Evolutionary conservation across 768 basidiomycete species (phyloP), one percentile per base, ranked within the genome.

Genomic region (Chalciporus sphaerocephalus): DNA sequence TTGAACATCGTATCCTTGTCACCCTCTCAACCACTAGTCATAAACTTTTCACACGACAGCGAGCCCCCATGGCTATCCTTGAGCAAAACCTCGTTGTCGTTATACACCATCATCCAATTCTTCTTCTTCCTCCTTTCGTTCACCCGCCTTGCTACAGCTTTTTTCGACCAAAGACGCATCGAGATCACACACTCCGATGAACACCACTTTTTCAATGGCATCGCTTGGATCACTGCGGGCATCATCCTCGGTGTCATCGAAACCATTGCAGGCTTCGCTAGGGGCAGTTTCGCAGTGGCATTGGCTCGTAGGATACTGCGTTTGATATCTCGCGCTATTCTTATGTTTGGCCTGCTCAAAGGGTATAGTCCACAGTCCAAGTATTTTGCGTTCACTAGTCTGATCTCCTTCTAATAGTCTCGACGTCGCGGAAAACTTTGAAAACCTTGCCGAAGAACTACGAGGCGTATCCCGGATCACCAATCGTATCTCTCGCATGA

Each of bases 221-320:
- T 78, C 9, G 78, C 70, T 15, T 90, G 85, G 86, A 70, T 88
- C 36, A 67, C 74, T n/a, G 67, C 57, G 0, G 85, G 78, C 3
- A 58, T 85, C 44, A 76, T 79, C 55, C 56, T 89, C 20, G 84
- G 85, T 9, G 77, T 78, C 3, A 58, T 82, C 38, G 88, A 91
- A 63, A 79, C 76, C 5, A 60, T 79, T 6, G 56, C 83, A 9
- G 88, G 86, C 1, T 88, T 87, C 52, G 74, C 73, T 3, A 64
- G 68, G 12, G 72, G 69, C 21, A 69, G 70, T 7, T 87, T 87
- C 55, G 75, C 71, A 1, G 53, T 74, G 9, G 65, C 71, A 1
- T 51, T 90, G 12, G 69, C 74, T 8, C 72, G 88, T 28, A 76
- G 87, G 13, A 66, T 80, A 17, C 48, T 91, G 27, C 71, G 83